Evolutionary conservation across 2,329 filamentous ascomycete genomes (phyloP).

Genomic region (Fusarium chuoi): DNA sequence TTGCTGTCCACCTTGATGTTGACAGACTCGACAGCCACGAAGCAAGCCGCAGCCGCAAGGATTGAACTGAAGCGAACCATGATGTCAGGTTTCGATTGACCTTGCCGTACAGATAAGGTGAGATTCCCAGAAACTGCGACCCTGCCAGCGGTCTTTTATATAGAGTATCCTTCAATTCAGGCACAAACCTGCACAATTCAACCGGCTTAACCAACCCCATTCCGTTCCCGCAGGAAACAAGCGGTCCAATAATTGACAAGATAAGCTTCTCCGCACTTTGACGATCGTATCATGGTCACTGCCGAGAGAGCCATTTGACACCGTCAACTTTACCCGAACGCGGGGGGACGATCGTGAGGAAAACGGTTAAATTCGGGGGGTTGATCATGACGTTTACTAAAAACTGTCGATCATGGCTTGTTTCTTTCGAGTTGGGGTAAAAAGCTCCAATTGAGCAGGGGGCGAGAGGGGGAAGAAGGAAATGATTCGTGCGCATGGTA

Average conservation of each 20-base stretch:
- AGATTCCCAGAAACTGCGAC: background rate
- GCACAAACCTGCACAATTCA: background rate
- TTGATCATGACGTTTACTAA: constrained; percentile 17
- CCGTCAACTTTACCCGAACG: constrained; percentile 20
- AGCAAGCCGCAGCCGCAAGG: constrained; percentile 25
- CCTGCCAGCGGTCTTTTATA: background rate
- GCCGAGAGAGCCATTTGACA: constrained; percentile 4
- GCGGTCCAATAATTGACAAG: constrained; percentile 22
- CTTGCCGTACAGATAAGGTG: background rate
- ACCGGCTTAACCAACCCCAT: background rate
- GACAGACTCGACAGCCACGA: constrained; percentile 42
- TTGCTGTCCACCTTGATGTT: constrained; percentile 51
- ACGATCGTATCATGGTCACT: constrained; percentile 14
- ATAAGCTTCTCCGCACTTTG: constrained; percentile 30
- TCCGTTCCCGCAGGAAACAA: constrained; percentile 6
- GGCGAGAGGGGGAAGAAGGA: background rate
- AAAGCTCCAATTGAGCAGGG: constrained; percentile 2
- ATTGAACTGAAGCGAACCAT: constrained; percentile 36
- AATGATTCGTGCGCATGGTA: constrained; percentile 30
- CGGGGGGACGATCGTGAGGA: constrained; percentile 3
- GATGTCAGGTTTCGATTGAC: background rate
- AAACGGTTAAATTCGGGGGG: constrained; percentile 24
- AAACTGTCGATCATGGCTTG: constrained; percentile 20
- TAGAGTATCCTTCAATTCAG: background rate
- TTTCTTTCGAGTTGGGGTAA: constrained; percentile 6